Conservation (phyloP, 805 yeast genomes). For the Saccharomycopsis fermentans region DNA sequence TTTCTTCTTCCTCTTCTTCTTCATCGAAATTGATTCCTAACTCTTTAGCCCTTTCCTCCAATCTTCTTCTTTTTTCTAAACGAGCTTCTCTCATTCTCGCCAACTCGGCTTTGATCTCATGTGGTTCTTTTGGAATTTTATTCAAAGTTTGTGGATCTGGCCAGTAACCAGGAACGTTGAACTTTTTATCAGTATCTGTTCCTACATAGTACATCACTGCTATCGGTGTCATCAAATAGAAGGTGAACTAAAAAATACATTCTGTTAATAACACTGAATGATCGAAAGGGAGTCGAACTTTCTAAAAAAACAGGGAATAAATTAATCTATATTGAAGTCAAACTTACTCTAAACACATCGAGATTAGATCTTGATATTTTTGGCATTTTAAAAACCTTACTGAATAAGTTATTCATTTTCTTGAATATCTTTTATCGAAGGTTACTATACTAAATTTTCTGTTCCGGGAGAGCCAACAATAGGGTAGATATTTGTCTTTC, state of each 20-base stretch:
- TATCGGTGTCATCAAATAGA: slow-evolving; percentile 78
- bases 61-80: slow-evolving; percentile 56
- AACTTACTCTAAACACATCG: slow-evolving; percentile 17
- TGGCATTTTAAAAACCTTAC: slow-evolving; percentile 9
- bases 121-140: slow-evolving; percentile 86
- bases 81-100: slow-evolving; percentile 78
- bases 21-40: slow-evolving; percentile 18
- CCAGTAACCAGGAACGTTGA: slow-evolving; percentile 91
- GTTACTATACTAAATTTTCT: too few species aligned
- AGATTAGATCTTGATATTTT: slow-evolving; percentile 15
- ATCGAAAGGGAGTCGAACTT: too few species aligned
- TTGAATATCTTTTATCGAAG: not conserved
- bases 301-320: not conserved
- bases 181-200: slow-evolving; percentile 76
- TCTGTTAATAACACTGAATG: not conserved
- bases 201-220: slow-evolving; percentile 92
- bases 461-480: too few species aligned
- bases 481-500: too few species aligned
- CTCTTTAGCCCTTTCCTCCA: slow-evolving; percentile 64
- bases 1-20: not conserved
- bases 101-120: slow-evolving; percentile 82
- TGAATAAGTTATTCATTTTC: not conserved
- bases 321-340: not conserved
- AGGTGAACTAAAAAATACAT: slow-evolving; percentile 47
- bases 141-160: slow-evolving; percentile 91